A percentile compares a stretch with the other conserved stretches of the same genome.
These are phyloP conservation scores for Dictyostelium brefeldianum DNA, from an alignment of 78 protist genomes.

Conservation along the genomic window DNA sequence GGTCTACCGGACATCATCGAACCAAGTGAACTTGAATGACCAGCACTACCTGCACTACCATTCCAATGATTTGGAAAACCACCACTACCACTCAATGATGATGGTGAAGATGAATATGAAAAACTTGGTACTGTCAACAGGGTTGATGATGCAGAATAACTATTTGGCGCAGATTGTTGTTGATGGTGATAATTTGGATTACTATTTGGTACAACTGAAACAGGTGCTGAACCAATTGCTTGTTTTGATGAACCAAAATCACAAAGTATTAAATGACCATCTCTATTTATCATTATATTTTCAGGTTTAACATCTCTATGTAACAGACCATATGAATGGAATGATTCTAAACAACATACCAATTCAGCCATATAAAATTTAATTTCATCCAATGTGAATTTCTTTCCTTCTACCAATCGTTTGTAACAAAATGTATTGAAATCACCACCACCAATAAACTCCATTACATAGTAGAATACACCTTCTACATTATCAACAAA, in stretches of 20 bases:
- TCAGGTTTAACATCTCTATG: constrained; percentile 97
- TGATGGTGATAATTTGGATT: neutral
- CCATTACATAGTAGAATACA: constrained; percentile 60
- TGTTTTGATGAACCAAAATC: constrained; percentile 94
- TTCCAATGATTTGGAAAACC: neutral
- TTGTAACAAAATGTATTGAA: constrained; percentile 53
- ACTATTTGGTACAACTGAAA: neutral
- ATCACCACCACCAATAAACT: constrained; percentile 63
- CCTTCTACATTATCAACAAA: constrained; percentile 54
- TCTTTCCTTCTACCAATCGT: constrained; percentile 11
- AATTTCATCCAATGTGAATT: constrained; percentile 54
- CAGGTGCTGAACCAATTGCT: neutral
- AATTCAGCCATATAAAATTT: constrained; percentile 70
- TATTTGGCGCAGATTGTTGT: neutral
- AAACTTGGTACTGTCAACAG: neutral
- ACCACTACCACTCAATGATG: constrained; percentile 12
- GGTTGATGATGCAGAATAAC: neutral
- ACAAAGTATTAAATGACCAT: constrained; percentile 89
- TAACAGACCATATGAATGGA: constrained; percentile 89
- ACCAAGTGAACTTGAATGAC: neutral
- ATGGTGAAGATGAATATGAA: neutral
- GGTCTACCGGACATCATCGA: neutral
- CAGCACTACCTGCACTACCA: constrained; percentile 6
- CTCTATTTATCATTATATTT: constrained; percentile 79
- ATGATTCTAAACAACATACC: constrained; percentile 47